phyloP scores from a whole-genome alignment of 768 basidiomycete species.

The Phlebiopsis gigantea region DNA sequence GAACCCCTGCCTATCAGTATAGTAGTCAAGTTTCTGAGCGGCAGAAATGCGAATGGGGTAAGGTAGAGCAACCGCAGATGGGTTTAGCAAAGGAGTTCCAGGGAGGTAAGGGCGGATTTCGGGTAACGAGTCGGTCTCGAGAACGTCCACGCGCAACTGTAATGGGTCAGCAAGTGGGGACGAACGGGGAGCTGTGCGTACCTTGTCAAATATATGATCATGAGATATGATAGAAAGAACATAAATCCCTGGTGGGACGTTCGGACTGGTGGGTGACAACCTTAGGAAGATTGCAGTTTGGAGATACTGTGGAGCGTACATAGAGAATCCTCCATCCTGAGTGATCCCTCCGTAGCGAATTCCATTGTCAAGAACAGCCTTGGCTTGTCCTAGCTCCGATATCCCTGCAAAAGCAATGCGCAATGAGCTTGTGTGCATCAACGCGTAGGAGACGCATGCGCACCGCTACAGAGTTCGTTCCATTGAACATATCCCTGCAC shows the following conservation, averaged over 20 bases:
- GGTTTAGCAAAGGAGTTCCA: slow-evolving; percentile 64
- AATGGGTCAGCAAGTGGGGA: background rate
- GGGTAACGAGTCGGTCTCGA: slow-evolving; percentile 34
- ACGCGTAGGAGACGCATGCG: slow-evolving; percentile 1
- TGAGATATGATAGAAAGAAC: slow-evolving; percentile 63
- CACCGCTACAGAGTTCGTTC: slow-evolving; percentile 69
- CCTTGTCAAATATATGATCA: slow-evolving; percentile 69
- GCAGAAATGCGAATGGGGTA: slow-evolving; percentile 58
- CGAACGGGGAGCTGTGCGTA: slow-evolving; percentile 23
- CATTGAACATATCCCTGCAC: slow-evolving; percentile 59
- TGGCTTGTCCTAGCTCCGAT: slow-evolving; percentile 46
- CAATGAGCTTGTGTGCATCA: background rate
- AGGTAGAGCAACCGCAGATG: slow-evolving; percentile 46
- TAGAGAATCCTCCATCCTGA: slow-evolving; percentile 55
- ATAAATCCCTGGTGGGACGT: slow-evolving; percentile 66
- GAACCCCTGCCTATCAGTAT: slow-evolving; percentile 67
- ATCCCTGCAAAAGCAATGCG: slow-evolving; percentile 12
- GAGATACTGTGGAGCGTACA: slow-evolving; percentile 40
- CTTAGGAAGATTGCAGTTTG: background rate
- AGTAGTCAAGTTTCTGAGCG: slow-evolving; percentile 55
- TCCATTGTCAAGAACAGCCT: slow-evolving; percentile 58
- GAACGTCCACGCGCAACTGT: slow-evolving; percentile 67
- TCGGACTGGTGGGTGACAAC: slow-evolving; percentile 38
- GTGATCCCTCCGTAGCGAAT: slow-evolving; percentile 47
- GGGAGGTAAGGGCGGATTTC: slow-evolving; percentile 60